A percentile compares a stretch with the other conserved stretches of the same genome.
phyloP scores from a whole-genome alignment of 2,329 filamentous ascomycete genomes.

The Diaporthe vaccinii region DNA sequence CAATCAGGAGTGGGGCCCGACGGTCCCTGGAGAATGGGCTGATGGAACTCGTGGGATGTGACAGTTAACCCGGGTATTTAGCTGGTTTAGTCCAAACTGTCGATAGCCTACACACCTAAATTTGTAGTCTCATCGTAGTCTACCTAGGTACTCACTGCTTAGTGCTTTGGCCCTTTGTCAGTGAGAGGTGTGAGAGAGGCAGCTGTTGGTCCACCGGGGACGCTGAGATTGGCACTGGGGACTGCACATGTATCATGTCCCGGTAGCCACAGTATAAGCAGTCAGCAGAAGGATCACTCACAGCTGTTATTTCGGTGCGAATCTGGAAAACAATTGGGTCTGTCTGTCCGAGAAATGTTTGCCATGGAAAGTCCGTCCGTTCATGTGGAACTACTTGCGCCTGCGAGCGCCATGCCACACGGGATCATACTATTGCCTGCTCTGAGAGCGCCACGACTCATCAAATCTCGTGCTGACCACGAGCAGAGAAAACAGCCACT shows the following conservation, averaged over 20 bases:
- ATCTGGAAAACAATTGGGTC: background rate
- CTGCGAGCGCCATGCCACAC: background rate
- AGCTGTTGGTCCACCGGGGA: background rate
- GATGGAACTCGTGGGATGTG: background rate
- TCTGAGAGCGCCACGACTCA: background rate
- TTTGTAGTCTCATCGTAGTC: background rate
- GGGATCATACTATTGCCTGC: background rate
- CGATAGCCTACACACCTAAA: background rate
- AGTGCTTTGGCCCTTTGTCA: background rate
- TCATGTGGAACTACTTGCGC: background rate
- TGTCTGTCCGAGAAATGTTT: background rate
- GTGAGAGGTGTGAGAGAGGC: background rate
- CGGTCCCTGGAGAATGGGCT: conserved; percentile 3
- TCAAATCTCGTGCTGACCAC: background rate
- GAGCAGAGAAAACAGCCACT: background rate
- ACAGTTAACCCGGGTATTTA: background rate
- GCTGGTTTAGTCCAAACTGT: background rate
- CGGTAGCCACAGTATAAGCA: background rate
- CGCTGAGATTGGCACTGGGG: background rate
- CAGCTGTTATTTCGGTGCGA: background rate
- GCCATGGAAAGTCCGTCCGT: background rate
- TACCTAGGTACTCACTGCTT: background rate
- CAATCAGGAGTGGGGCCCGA: conserved; percentile 9
- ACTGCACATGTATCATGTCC: background rate
- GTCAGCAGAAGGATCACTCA: background rate